phyloP scores from a whole-genome alignment of 2,329 filamentous ascomycete genomes.

The Paraphaeosphaeria minitans region DNA sequence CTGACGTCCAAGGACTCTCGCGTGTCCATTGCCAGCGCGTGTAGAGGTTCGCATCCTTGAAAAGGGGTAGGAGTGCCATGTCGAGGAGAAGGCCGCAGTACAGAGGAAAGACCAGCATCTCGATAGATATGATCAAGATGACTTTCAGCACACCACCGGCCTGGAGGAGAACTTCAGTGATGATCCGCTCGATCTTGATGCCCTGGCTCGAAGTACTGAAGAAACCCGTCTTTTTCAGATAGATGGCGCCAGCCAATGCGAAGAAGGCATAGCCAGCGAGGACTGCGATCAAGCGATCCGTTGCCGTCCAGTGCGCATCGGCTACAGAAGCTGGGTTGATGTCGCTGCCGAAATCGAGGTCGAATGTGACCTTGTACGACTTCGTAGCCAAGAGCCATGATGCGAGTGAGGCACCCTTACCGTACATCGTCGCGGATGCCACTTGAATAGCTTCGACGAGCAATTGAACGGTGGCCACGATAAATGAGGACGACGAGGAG shows the following conservation, averaged over 20 bases:
- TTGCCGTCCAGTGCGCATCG: constrained; percentile 53
- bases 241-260: constrained; percentile 74
- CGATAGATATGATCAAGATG: constrained; percentile 96
- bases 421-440: constrained; percentile 13
- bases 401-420: constrained; percentile 19
- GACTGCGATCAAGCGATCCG: constrained; percentile 72
- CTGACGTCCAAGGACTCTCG: constrained; percentile 81
- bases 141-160: constrained; percentile 97
- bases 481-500: constrained; percentile 24
- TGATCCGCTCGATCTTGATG: constrained; percentile 69
- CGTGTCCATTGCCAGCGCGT: constrained; percentile 80
- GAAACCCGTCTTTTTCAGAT: constrained; percentile 74
- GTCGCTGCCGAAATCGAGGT: constrained; percentile 35
- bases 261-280: constrained; percentile 80
- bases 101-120: constrained; percentile 96
- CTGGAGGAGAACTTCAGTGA: constrained; percentile 86
- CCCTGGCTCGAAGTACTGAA: constrained; percentile 64
- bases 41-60: constrained; percentile 76
- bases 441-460: constrained; percentile 19
- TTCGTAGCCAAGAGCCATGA: constrained; percentile 41
- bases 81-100: constrained; percentile 95
- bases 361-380: constrained; percentile 45
- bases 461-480: constrained; percentile 24
- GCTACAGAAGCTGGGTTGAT: constrained; percentile 25
- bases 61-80: constrained; percentile 84